Evolutionary conservation across 2,329 filamentous ascomycete genomes (phyloP), one percentile per base, ranked within the genome.

Genomic region (Neurospora crassa): DNA sequence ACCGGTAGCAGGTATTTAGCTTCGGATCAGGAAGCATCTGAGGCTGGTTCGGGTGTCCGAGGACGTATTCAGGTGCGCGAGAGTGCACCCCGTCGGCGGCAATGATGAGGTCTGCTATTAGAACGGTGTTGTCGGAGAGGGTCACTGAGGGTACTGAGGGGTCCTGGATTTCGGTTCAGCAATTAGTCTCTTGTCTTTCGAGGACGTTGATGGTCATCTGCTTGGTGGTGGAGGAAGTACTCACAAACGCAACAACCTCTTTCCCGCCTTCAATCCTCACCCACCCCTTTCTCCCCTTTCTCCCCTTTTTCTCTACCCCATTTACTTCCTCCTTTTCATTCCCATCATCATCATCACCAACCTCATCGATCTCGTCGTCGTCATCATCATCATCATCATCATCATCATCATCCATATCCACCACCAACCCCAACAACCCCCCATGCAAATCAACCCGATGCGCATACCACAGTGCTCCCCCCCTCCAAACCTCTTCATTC

Each of bases 391-490:
- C n/a, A n/a, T n/a, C n/a, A n/a, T n/a, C n/a, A n/a, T n/a, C n/a
- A n/a, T n/a, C n/a, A n/a, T 37, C 34, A 6, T 29, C 5, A 16
- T 14, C 16, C 20, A 4, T 75, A 6, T 76, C 79, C 0, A 16
- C 16, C 16, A 81, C 81, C 72, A 82, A 72, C 37, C 74, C 76
- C 74, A 76, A 77, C 47, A 83, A 70, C 41, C 77, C 78, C 24
- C 75, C 79, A 72, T 83, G 82, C 63, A 84, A 74, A 71, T 83
- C 82, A 34, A 82, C 79, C n/a, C 82, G 78, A 72, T 83, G 82
- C 12, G 79, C 68, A 45, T 68, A 72, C 70, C 73, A 78, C 68
- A 71, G 70, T 8, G 71, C 69, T 29, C 73, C 74, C 0, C 77
- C 78, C 8, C 18, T 14, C 53, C 53, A 74, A 14, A 67, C 5